Percentiles rank a stretch among this genome's conserved stretches.
Conservation (phyloP, 768 basidiomycete species). For the Lentinula guzmanii region DNA sequence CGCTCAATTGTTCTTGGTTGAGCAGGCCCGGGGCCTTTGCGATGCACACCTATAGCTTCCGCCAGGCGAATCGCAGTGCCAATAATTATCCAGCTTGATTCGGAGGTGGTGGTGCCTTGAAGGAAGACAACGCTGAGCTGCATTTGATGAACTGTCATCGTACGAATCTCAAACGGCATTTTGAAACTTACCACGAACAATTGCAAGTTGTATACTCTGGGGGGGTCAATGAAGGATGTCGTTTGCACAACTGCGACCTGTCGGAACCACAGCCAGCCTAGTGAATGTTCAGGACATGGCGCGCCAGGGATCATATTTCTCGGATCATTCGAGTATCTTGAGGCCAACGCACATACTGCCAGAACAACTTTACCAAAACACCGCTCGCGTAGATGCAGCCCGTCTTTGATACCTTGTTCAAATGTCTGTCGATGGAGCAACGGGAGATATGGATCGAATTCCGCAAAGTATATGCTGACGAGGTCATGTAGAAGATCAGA, state of each 20-base stretch:
- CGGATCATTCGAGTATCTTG: slow-evolving; percentile 54
- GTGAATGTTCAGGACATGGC: background rate
- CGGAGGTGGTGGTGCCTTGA: slow-evolving; percentile 41
- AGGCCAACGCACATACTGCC: slow-evolving; percentile 52
- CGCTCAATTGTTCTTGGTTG: slow-evolving; percentile 38
- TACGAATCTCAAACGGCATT: background rate
- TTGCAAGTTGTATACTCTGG: slow-evolving; percentile 29
- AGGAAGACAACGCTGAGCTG: slow-evolving; percentile 46
- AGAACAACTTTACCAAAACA: slow-evolving; percentile 44
- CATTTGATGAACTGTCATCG: slow-evolving; percentile 14
- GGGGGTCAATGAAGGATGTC: slow-evolving; percentile 12
- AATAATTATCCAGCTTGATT: slow-evolving; percentile 57
- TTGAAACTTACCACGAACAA: slow-evolving; percentile 19
- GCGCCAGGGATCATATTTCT: slow-evolving; percentile 20
- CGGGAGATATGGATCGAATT: slow-evolving; percentile 51
- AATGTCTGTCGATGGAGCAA: slow-evolving; percentile 74
- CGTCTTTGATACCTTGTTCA: slow-evolving; percentile 39
- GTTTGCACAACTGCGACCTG: slow-evolving; percentile 1
- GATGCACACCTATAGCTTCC: slow-evolving; percentile 72
- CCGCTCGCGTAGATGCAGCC: slow-evolving; percentile 43
- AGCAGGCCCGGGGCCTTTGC: slow-evolving; percentile 28
- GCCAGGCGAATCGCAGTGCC: slow-evolving; percentile 64
- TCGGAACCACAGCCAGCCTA: slow-evolving; percentile 1
- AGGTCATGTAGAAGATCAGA: slow-evolving; percentile 48
- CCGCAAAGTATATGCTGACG: slow-evolving; percentile 57